Evolutionary conservation across 805 yeast genomes (phyloP), one percentile per base, ranked within the genome.

Genomic region (Yarrowia sp.): DNA sequence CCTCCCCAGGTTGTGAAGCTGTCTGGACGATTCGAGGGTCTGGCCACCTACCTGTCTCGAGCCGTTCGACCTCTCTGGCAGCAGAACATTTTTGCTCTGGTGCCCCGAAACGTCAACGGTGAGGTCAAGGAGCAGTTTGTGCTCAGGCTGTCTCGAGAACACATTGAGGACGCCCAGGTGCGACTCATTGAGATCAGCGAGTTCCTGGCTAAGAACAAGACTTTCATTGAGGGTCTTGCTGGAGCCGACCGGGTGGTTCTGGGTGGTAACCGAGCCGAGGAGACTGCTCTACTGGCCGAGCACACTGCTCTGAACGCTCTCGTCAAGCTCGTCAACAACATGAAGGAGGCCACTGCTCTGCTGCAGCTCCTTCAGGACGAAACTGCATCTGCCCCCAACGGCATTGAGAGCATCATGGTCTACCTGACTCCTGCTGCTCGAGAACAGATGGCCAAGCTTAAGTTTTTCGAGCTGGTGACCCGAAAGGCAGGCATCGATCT

Each of bases 321-420:
- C 46, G 82, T 91, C 55, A 88, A 90, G 74, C 84, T 93, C 10
- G 83, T 93, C 69, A 86, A 85, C 68, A 87, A 91, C 8, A 87
- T 92, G 78, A 91, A 91, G 73, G 98, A 95, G 78, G 97, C 97
- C 0, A 81, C 94, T 41, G 92, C 98, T 1, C 95, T 95, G 76
- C 81, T 95, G 71, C 85, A 89, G 78, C 90, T 94, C 9, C 81
- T 95, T 69, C 83, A 88, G 71, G 96, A 92, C 73, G 97, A 92
- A 75, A 77, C 76, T 48, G 70, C 71, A 75, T 46, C 73, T 76
- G 79, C 75, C 73, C 75, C 72, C 73, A 78, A 72, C 73, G 84
- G 83, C 5, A 86, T 90, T 70, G 86, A 84, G 69, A 91, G 87
- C 52, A 85, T 92, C 36, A 86, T 93, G 79, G 85, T 86, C 67